Percentiles rank a stretch among this genome's conserved stretches.
Conservation (phyloP, 306 rosid species). For the Quercus wislizeni region DNA sequence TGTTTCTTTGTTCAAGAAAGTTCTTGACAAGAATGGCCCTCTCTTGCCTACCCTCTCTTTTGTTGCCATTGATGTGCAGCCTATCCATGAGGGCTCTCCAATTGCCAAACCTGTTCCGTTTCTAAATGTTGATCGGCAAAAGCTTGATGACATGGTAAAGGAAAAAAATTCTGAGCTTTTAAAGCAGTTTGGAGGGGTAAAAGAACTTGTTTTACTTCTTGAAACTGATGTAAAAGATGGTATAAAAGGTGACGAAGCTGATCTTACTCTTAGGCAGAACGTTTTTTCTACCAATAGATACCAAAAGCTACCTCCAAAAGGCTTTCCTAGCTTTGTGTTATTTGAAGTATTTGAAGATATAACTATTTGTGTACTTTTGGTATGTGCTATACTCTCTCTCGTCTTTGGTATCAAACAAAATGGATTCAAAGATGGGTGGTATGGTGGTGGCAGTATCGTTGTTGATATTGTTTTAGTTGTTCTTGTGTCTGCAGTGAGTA, state of each 20-base stretch:
- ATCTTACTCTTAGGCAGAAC: neutral
- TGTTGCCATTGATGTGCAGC: constrained; percentile 14
- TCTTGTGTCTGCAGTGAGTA: constrained; percentile 13
- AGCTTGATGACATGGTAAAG: constrained; percentile 2
- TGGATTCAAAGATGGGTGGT: constrained; percentile 28
- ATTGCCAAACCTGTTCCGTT: neutral
- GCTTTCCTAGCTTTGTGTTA: constrained; percentile 7
- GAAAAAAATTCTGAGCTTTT: constrained; percentile 6
- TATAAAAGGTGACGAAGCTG: neutral
- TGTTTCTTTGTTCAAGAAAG: constrained; percentile 4
- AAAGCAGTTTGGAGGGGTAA: constrained; percentile 10
- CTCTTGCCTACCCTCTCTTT: constrained; percentile 16
- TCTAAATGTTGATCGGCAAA: constrained; percentile 1
- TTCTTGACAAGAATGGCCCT: neutral
- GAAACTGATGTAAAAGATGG: neutral
- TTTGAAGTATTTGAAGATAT: constrained; percentile 15
- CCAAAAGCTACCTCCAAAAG: constrained; percentile 1
- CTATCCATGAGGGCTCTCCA: neutral
- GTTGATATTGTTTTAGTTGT: constrained; percentile 18
- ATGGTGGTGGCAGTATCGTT: constrained; percentile 24
- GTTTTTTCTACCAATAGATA: constrained; percentile 2
- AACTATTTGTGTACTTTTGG: constrained; percentile 11
- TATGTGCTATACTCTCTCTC: constrained; percentile 14
- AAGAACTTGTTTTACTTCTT: neutral
- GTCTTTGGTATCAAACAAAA: constrained; percentile 20